phyloP scores from a whole-genome alignment of 768 basidiomycete species.

The Hygrophorus russula region DNA sequence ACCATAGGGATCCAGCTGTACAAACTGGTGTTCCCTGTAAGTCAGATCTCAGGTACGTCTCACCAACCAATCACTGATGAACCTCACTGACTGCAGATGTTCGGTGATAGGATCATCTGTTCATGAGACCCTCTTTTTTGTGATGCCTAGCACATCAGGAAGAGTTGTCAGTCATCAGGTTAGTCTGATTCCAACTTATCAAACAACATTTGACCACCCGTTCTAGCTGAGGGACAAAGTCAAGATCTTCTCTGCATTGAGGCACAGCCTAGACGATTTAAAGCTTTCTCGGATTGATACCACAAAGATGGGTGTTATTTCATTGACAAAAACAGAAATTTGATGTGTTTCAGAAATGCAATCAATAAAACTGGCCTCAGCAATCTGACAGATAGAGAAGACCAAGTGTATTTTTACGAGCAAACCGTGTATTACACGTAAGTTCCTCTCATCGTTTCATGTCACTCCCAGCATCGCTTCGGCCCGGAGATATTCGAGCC shows the following conservation, averaged over 20 bases:
- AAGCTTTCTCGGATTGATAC: conserved; percentile 14
- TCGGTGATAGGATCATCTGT: neutral
- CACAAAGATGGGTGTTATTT: conserved; percentile 4
- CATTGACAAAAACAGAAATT: neutral
- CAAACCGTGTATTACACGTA: no score
- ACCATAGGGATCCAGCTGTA: conserved; percentile 36
- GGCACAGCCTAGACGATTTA: conserved; percentile 16
- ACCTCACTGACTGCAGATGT: no score
- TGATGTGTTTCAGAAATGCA: no score
- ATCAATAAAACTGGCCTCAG: no score
- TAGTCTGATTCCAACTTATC: conserved; percentile 9
- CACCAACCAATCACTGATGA: neutral
- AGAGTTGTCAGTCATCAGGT: conserved; percentile 67
- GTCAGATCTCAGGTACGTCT: neutral
- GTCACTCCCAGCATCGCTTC: no score
- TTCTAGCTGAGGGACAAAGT: conserved; percentile 35
- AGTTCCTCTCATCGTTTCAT: no score
- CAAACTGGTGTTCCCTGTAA: conserved; percentile 31
- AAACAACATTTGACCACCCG: neutral
- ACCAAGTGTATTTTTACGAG: neutral
- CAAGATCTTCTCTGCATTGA: conserved; percentile 26
- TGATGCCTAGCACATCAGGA: conserved; percentile 69
- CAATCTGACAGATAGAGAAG: neutral
- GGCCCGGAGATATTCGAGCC: no score
- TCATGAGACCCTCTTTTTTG: conserved; percentile 60